phyloP scores from a whole-genome alignment of 768 basidiomycete genomes.

The Multifurca ochricompacta region DNA sequence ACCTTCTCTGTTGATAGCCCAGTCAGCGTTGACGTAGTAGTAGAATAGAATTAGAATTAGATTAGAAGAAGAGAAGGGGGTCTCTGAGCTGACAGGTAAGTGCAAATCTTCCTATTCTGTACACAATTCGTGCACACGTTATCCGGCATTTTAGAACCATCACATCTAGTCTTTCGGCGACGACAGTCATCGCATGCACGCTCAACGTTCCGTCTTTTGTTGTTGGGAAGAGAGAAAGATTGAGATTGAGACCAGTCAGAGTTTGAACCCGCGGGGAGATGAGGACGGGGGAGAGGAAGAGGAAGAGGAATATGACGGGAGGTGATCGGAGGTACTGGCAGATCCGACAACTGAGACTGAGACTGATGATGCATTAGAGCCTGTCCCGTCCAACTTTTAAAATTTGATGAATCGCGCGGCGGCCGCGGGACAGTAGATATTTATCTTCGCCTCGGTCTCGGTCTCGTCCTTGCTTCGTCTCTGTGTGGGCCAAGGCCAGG shows the following conservation, averaged over 20 bases:
- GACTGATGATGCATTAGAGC: conserved; percentile 7
- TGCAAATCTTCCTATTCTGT: conserved; percentile 28
- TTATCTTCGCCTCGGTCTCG: background rate
- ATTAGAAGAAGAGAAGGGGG: too few relatives aligned
- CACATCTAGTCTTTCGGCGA: conserved; percentile 29
- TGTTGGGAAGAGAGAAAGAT: conserved; percentile 9
- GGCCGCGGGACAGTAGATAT: conserved; percentile 3
- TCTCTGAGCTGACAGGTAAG: conserved; percentile 28
- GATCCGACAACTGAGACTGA: too few relatives aligned
- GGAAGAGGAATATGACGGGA: conserved; percentile 2
- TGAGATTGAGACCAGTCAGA: conserved; percentile 8
- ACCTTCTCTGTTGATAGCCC: conserved; percentile 25
- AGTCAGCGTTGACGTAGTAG: background rate
- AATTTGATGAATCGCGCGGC: conserved; percentile 8
- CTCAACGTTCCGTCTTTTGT: conserved; percentile 31
- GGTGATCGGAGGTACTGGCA: conserved; percentile 1
- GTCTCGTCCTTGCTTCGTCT: too few relatives aligned
- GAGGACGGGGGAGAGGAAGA: background rate
- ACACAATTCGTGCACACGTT: conserved; percentile 34
- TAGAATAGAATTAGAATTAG: background rate
- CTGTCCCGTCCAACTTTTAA: background rate
- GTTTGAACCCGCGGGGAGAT: background rate
- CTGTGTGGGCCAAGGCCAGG: too few relatives aligned
- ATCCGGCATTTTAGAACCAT: conserved; percentile 29
- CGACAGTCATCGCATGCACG: conserved; percentile 32